Percentiles rank a stretch among this genome's conserved stretches.
These are phyloP conservation scores for Podaxis sp. DNA, from an alignment of 768 basidiomycete species.

Conservation along the genomic window DNA sequence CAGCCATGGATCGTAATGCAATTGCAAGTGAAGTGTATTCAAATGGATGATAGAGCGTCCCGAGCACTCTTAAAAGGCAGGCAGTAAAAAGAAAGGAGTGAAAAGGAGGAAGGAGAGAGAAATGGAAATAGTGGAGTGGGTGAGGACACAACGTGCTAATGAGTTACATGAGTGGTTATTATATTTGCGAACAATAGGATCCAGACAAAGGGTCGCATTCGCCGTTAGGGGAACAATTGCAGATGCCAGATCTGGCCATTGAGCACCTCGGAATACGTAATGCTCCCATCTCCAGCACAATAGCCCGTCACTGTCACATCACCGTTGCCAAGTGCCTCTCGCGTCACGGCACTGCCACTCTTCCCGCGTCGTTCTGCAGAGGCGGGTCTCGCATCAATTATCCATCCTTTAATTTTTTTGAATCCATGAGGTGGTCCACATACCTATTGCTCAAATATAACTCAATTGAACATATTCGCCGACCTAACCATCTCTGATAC, in stretches of 20 bases:
- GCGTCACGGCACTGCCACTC: no score
- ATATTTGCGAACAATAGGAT: slow-evolving; percentile 1
- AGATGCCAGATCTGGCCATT: background rate
- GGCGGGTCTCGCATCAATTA: no score
- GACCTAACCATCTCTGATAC: background rate
- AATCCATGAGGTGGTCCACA: no score
- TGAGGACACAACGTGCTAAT: background rate
- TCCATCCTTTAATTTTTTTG: no score
- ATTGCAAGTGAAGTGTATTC: background rate
- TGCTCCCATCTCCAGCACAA: background rate
- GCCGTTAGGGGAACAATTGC: background rate
- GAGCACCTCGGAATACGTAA: background rate
- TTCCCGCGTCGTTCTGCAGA: no score
- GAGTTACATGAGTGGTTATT: background rate
- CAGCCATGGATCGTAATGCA: background rate
- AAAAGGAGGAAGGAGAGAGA: background rate
- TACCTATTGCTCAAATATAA: no score
- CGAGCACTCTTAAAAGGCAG: background rate
- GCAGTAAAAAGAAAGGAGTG: background rate
- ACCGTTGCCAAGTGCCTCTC: background rate
- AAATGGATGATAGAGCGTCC: slow-evolving; percentile 1
- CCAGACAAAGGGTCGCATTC: background rate
- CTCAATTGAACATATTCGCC: no score
- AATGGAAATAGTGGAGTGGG: background rate
- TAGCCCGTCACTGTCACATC: slow-evolving; percentile 4